Evolutionary conservation across 2,329 filamentous ascomycete genomes (phyloP).

Genomic region (Xylaria sp.): DNA sequence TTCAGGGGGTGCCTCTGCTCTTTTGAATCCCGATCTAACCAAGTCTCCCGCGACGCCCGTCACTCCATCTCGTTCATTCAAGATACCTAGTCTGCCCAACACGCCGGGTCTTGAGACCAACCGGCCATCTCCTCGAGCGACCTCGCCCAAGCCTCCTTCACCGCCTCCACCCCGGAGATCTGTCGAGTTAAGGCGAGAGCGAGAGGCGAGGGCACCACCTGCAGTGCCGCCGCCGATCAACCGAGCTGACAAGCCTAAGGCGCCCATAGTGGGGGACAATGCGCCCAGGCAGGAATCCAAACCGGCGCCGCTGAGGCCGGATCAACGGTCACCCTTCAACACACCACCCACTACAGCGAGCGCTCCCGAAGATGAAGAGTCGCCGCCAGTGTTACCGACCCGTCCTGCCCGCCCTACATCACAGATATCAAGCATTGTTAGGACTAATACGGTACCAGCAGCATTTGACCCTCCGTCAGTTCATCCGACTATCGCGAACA

Average conservation of each 20-base stretch:
- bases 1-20: slow-evolving; percentile 50
- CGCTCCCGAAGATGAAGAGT: slow-evolving; percentile 57
- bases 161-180: slow-evolving; percentile 69
- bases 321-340: slow-evolving; percentile 75
- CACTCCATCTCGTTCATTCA: slow-evolving; percentile 52
- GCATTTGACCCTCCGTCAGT: slow-evolving; percentile 59
- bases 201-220: slow-evolving; percentile 47
- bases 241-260: slow-evolving; percentile 77
- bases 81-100: slow-evolving; percentile 60
- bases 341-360: slow-evolving; percentile 80
- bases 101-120: slow-evolving; percentile 57
- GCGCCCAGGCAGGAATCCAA: slow-evolving; percentile 43
- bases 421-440: slow-evolving; percentile 36
- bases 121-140: slow-evolving; percentile 53
- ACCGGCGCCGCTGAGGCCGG: slow-evolving; percentile 48
- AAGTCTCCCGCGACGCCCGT: slow-evolving; percentile 49
- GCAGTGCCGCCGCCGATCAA: slow-evolving; percentile 76
- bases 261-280: slow-evolving; percentile 50
- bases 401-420: slow-evolving; percentile 55
- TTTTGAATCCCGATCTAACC: slow-evolving; percentile 54
- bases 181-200: slow-evolving; percentile 60
- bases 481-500: slow-evolving; percentile 54
- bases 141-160: slow-evolving; percentile 61
- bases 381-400: slow-evolving; percentile 54
- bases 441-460: slow-evolving; percentile 43